These are phyloP conservation scores for Boletus pseudo-olivaceus DNA, from an alignment of 768 basidiomycete genomes.

Conservation along the genomic window DNA sequence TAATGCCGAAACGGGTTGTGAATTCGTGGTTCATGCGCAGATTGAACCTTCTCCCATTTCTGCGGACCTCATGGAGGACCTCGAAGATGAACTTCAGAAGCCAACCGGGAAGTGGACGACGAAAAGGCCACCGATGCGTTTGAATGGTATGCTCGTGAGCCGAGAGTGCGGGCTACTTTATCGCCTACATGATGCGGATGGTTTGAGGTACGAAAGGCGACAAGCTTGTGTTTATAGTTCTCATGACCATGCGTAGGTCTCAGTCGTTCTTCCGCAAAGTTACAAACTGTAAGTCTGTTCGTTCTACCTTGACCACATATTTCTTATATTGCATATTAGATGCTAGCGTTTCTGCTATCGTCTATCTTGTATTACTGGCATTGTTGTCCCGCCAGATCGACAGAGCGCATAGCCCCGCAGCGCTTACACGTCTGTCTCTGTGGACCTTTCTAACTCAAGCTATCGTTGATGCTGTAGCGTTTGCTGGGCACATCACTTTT, in stretches of 20 bases:
- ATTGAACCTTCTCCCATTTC: constrained; percentile 54
- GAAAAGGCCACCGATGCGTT: constrained; percentile 48
- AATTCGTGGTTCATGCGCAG: constrained; percentile 65
- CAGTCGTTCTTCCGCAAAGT: constrained; percentile 72
- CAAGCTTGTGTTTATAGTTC: background rate
- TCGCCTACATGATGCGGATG: constrained; percentile 61
- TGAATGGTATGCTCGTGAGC: constrained; percentile 71
- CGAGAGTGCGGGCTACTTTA: constrained; percentile 76
- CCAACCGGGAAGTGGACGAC: constrained; percentile 71
- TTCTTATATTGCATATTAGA: constrained; percentile 42
- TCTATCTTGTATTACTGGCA: constrained; percentile 63
- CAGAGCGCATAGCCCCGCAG: constrained; percentile 71
- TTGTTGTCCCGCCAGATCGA: constrained; percentile 75
- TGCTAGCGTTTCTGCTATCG: constrained; percentile 63
- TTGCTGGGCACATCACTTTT: constrained; percentile 86
- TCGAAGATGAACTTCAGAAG: constrained; percentile 69
- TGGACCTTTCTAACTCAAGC: constrained; percentile 83
- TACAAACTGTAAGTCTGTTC: constrained; percentile 49
- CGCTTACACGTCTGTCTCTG: constrained; percentile 72
- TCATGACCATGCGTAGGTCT: constrained; percentile 35
- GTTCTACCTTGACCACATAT: background rate
- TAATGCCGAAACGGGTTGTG: constrained; percentile 49
- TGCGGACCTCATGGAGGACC: constrained; percentile 54
- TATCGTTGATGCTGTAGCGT: constrained; percentile 77
- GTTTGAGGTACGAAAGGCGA: constrained; percentile 51